Conservation (phyloP, 2,329 filamentous ascomycete species). For the Penicillium vulpinum region DNA sequence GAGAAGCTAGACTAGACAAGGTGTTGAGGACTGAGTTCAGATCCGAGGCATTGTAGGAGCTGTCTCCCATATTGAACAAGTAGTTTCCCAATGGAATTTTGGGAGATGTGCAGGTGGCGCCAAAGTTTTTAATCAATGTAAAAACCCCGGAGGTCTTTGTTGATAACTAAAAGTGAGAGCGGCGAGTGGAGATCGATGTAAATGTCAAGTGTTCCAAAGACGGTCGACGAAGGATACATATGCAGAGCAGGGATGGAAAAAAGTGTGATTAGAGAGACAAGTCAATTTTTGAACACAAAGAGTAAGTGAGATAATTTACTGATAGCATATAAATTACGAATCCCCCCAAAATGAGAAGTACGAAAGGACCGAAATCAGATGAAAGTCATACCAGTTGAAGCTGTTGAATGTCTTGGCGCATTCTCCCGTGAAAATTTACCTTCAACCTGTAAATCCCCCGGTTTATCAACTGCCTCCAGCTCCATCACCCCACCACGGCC, state of each 20-base stretch:
- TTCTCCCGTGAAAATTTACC: conserved; percentile 32
- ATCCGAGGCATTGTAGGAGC: conserved; percentile 36
- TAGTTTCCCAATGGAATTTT: not conserved
- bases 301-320: not conserved
- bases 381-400: not conserved
- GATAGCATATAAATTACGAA: not conserved
- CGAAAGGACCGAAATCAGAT: not conserved
- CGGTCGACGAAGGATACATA: not conserved
- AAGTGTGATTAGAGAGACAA: not conserved
- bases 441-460: conserved; percentile 17
- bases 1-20: conserved; percentile 38
- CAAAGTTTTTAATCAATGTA: not conserved
- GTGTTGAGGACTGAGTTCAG: conserved; percentile 45
- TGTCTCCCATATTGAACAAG: conserved; percentile 14
- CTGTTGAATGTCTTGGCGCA: conserved; percentile 28
- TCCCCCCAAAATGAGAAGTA: not conserved
- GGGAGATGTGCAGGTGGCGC: not conserved
- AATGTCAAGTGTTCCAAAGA: not conserved
- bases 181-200: not conserved
- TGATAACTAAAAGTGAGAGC: not conserved
- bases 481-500: conserved; percentile 11
- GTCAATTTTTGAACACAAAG: not conserved
- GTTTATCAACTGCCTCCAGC: conserved; percentile 12
- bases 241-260: not conserved
- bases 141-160: not conserved